These are phyloP conservation scores for Paracoccidioides brasiliensis DNA, from an alignment of 2,329 filamentous ascomycete species.

Conservation along the genomic window DNA sequence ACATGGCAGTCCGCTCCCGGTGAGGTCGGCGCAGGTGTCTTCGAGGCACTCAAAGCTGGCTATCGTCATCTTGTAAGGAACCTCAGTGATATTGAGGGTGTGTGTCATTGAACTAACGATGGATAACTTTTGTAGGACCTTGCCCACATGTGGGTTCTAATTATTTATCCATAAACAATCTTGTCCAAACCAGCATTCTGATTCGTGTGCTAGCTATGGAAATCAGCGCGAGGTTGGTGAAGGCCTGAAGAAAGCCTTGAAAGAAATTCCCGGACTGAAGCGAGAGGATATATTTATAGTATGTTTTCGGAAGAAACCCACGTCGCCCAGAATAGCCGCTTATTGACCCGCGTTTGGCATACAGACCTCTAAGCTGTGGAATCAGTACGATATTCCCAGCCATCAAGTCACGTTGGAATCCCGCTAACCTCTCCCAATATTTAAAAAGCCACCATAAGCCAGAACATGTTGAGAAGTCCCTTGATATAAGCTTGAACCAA, in stretches of 20 bases:
- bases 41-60: slow-evolving; percentile 27
- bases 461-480: slow-evolving; percentile 1
- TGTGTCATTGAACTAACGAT: neutral
- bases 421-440: slow-evolving; percentile 11
- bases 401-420: neutral
- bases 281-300: slow-evolving; percentile 31
- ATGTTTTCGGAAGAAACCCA: slow-evolving; percentile 7
- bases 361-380: slow-evolving; percentile 50
- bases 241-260: slow-evolving; percentile 24
- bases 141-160: slow-evolving; percentile 22
- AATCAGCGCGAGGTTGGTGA: slow-evolving; percentile 27
- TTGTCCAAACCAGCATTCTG: neutral
- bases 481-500: slow-evolving; percentile 12
- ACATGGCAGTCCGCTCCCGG: slow-evolving; percentile 30
- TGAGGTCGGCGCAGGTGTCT: slow-evolving; percentile 28
- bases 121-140: slow-evolving; percentile 21
- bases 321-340: neutral
- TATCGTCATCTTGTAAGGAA: slow-evolving; percentile 27
- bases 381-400: slow-evolving; percentile 25
- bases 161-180: neutral
- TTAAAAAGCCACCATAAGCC: slow-evolving; percentile 33
- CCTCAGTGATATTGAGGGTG: neutral
- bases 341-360: slow-evolving; percentile 3
- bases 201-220: slow-evolving; percentile 18
- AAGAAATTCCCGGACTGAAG: slow-evolving; percentile 29